Base-by-base conservation (phyloP, 257 asterid genomes). In the Solanum pinnatisectum region DNA sequence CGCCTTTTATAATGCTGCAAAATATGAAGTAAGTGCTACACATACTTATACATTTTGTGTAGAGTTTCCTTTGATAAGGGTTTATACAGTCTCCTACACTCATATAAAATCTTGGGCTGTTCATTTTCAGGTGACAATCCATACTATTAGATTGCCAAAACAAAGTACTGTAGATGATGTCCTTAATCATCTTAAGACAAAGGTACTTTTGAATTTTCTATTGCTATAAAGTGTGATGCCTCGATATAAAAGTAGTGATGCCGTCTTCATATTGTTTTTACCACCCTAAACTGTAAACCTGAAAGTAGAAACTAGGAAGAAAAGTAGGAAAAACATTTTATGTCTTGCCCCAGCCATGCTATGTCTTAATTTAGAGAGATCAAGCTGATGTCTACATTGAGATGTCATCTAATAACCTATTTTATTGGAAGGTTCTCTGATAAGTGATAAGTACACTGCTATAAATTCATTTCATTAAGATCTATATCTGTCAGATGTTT, bases 121-220 rank as follows among this genome's bases (percentile, higher is more conserved):
- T 10, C 68, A 37, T 84, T 83, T 86, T 59, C 87, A 89, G 91
- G 89, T 68, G 40, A 91, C 86, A 14, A 89, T 90, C 88, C 91
- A 91, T 86, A 85, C 88, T 89, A 89, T 93, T 76, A 93, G 94
- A 89, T 90, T 91, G 89, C 93, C 93, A 13, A 92, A 90, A 88
- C 93, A 93, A 90, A 90, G 94, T 90, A 92, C 93, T 25, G 91
- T 94, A 42, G 88, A 90, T 40, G 96, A 94, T 89, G 89, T 94
- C 35, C 95, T 94, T 88, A 71, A 88, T 90, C 94, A 91, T 71
- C 90, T 94, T 36, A 93, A 91, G 86, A 84, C 88, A 87, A 92
- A 90, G 95, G 95, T 91, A 89, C 89, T 77, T 74, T 60, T 44
- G 88, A 42, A 20, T 74, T 20, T 71, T 86, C 23, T 11, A 76